phyloP scores from a whole-genome alignment of 306 rosid species.

The Rubus parviflorus region DNA sequence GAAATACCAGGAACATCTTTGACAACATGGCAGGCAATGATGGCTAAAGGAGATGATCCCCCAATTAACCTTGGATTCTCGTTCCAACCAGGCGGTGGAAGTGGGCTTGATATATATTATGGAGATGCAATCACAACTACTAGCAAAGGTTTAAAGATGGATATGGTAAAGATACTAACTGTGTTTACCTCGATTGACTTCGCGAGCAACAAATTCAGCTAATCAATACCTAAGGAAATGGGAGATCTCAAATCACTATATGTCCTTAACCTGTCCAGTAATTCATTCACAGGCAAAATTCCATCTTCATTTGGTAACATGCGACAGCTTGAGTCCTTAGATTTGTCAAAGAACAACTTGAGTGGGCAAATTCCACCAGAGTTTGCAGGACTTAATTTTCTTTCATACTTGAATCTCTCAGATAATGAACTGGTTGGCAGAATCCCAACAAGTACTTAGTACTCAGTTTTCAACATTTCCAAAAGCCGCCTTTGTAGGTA shows the following conservation, averaged over 20 bases:
- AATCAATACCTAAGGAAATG: constrained; percentile 1
- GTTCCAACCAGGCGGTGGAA: not conserved
- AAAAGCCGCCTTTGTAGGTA: not conserved
- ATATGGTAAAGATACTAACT: constrained; percentile 3
- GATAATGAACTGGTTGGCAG: constrained; percentile 1
- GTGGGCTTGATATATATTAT: not conserved
- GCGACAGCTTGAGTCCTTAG: constrained; percentile 6
- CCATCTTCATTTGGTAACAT: constrained; percentile 4
- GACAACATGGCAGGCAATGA: constrained; percentile 11
- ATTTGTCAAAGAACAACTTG: constrained; percentile 1
- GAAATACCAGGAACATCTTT: not conserved
- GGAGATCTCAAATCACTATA: constrained; percentile 4
- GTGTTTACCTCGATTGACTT: constrained; percentile 8
- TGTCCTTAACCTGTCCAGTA: constrained; percentile 2
- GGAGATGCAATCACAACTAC: not conserved
- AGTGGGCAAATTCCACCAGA: constrained; percentile 2
- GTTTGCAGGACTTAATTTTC: not conserved
- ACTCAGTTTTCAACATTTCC: constrained; percentile 5
- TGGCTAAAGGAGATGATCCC: not conserved
- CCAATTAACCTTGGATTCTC: not conserved
- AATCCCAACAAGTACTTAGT: constrained; percentile 5
- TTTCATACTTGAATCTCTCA: not conserved
- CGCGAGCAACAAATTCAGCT: constrained; percentile 3
- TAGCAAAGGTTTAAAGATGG: constrained; percentile 3
- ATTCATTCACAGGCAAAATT: not conserved